A percentile compares a stretch with the other conserved stretches of the same genome.
Conservation (phyloP, 1,284 basidiomycete species). For the Naganishia sp. region DNA sequence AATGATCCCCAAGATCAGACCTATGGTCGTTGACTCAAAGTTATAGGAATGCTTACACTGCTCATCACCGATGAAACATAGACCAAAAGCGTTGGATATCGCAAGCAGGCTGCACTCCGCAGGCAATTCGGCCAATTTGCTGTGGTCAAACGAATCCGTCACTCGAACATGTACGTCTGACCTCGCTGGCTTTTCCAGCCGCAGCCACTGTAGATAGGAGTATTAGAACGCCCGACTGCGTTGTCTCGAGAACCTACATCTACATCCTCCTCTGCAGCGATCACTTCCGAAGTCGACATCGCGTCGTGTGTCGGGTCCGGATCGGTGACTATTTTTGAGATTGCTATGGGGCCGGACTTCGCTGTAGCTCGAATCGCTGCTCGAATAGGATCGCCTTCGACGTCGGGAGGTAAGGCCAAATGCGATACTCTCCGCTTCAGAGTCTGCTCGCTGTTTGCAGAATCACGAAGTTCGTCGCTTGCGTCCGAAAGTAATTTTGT, state of each 20-base stretch:
- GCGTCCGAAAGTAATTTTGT: slow-evolving; percentile 17
- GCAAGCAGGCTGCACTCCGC: slow-evolving; percentile 52
- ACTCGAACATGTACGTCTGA: slow-evolving; percentile 53
- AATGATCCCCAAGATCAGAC: background rate
- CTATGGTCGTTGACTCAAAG: background rate
- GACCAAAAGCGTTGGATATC: slow-evolving; percentile 49
- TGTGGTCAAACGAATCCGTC: slow-evolving; percentile 39
- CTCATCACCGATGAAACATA: slow-evolving; percentile 53
- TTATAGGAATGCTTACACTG: slow-evolving; percentile 36
- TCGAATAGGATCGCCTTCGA: slow-evolving; percentile 16
- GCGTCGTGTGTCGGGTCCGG: background rate
- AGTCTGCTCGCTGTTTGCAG: background rate
- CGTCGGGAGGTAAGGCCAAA: background rate
- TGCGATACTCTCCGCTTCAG: slow-evolving; percentile 9
- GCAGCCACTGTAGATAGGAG: slow-evolving; percentile 46
- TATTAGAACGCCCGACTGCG: background rate
- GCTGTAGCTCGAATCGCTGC: slow-evolving; percentile 19
- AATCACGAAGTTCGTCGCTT: slow-evolving; percentile 17
- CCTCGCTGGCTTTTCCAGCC: slow-evolving; percentile 48
- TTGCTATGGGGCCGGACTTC: background rate
- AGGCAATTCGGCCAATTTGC: slow-evolving; percentile 45
- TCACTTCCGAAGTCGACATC: slow-evolving; percentile 12
- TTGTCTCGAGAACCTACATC: slow-evolving; percentile 2
- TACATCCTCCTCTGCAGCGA: slow-evolving; percentile 27
- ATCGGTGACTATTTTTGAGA: background rate